Conservation (phyloP, 225 moss, liverwort and hornwort genomes). For the Lunularia cruciata region DNA sequence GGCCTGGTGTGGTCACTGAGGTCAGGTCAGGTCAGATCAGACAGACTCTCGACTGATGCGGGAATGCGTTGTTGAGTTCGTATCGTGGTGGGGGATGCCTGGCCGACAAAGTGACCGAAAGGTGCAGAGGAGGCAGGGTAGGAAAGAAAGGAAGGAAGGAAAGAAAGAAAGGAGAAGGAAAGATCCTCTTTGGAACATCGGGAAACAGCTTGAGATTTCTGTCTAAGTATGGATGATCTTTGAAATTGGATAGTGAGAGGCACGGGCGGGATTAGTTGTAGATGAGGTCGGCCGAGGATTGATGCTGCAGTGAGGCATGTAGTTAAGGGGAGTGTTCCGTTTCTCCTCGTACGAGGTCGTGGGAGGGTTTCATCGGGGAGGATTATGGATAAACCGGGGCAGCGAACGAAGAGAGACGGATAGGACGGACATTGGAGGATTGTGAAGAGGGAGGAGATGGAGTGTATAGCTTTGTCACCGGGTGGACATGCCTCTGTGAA, state of each 20-base stretch:
- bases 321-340: too few species aligned
- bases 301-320: too few species aligned
- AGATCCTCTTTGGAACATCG: not conserved
- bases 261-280: not conserved
- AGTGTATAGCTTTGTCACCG: constrained; percentile 4
- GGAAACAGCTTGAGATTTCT: constrained; percentile 1
- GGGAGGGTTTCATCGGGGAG: too few species aligned
- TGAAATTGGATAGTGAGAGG: not conserved
- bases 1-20: too few species aligned
- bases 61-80: too few species aligned
- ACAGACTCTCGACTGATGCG: too few species aligned
- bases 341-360: too few species aligned
- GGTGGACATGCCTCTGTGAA: constrained; percentile 23
- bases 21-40: too few species aligned
- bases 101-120: not conserved
- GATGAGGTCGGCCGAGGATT: too few species aligned
- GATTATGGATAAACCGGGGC: not conserved
- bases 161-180: not conserved
- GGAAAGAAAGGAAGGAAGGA: not conserved
- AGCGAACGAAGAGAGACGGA: not conserved
- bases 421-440: not conserved
- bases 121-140: not conserved
- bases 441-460: constrained; percentile 24
- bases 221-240: not conserved
- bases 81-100: too few species aligned